Evolutionary conservation across 352 stramenopile genomes (phyloP).

Genomic region (Phytopythium chamaehyphon): DNA sequence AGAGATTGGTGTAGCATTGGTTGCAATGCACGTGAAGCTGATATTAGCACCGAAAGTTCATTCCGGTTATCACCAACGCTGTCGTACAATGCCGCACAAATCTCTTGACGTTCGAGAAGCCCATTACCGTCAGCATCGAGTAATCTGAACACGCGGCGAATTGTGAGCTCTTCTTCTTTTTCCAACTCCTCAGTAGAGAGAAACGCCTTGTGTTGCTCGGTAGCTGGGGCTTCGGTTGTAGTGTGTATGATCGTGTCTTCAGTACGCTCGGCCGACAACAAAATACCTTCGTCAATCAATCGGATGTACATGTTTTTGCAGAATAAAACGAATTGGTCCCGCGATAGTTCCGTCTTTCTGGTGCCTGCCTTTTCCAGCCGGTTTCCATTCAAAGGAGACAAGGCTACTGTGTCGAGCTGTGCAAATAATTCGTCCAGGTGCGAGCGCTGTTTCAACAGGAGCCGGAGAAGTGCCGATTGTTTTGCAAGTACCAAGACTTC

Average conservation of each 20-base stretch:
- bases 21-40: constrained; percentile 42
- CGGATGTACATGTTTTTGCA: constrained; percentile 44
- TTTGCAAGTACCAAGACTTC: constrained; percentile 47
- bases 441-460: constrained; percentile 54
- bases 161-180: constrained; percentile 39
- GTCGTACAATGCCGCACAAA: constrained; percentile 37
- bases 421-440: constrained; percentile 26
- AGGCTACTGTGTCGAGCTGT: constrained; percentile 1
- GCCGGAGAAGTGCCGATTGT: constrained; percentile 36
- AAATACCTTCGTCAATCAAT: constrained; percentile 35
- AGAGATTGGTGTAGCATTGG: constrained; percentile 51
- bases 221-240: not conserved
- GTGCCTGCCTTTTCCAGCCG: not conserved
- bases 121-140: constrained; percentile 59
- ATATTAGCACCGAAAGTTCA: constrained; percentile 32
- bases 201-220: not conserved
- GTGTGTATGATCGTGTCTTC: constrained; percentile 1
- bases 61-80: constrained; percentile 7
- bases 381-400: not conserved
- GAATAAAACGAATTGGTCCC: constrained; percentile 43
- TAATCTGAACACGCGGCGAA: constrained; percentile 48
- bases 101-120: constrained; percentile 56
- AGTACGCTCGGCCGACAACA: not conserved
- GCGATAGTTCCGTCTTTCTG: constrained; percentile 32
- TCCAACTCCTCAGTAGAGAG: constrained; percentile 6